Base-by-base conservation (phyloP, 75 land plant species). In the Selaginella tamariscina region DNA sequence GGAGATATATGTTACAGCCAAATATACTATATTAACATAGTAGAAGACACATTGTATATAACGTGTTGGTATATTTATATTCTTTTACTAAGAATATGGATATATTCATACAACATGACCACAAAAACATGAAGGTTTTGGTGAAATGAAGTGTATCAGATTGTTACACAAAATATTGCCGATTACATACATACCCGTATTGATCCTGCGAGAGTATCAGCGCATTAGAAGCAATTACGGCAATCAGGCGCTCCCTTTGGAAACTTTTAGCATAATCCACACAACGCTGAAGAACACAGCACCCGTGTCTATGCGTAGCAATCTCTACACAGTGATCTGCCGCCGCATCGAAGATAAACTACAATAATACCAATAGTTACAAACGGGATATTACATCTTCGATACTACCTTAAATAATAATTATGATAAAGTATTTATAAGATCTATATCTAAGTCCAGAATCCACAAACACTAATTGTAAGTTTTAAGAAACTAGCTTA, bases 251-350 rank as follows among this genome's bases (percentile, higher is more conserved):
- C 1, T 22, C 13, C 22, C 31, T 1, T n/a, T 67, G 68, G 20
- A 1, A 18, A 21, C 56, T 54, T 32, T 21, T 22, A n/a, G 68
- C 68, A 67, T 1, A 39, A 20, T 67, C 68, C n/a, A 67, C 1
- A 32, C 68, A 67, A 15, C 49, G 49, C 49, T 39, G 49, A 15
- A 39, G 49, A 5, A 39, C 49, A 15, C 49, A 39, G 49, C 32
- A 67, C 22, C 68, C 68, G 33, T 67, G 68, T 20, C 56, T 67
- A 32, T 67, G 68, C n/a, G 68, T 31, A 32, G 55, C 68, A 67
- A 67, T 67, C n/a, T 67, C 68, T 22, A 67, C 68, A 67, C 68
- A 67, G 54, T 67, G 39, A 18, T 21, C 18, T 39, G 54, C 68
- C 23, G 68, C 68, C 23, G 68, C 68, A 67, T 67, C 68, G 33